Evolutionary conservation across 228 moss, liverwort and hornwort genomes (phyloP).

Genomic region (Sphagnum magellanicum): DNA sequence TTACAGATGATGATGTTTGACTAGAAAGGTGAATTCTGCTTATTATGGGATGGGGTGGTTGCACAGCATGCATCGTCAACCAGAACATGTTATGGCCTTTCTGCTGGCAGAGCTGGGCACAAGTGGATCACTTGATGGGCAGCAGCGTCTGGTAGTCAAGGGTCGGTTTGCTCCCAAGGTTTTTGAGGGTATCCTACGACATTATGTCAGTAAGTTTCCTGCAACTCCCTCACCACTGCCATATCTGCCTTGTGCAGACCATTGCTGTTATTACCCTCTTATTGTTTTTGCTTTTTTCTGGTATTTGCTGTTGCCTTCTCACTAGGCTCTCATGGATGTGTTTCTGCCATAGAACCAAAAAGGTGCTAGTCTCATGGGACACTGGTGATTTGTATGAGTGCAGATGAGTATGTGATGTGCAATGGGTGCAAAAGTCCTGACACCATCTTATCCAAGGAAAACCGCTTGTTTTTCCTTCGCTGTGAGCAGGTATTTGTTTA

Average conservation of each 20-base stretch:
- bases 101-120: slow-evolving; percentile 86
- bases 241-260: background rate
- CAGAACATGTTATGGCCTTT: slow-evolving; percentile 95
- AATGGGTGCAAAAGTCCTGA: slow-evolving; percentile 98
- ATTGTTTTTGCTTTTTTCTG: background rate
- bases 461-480: slow-evolving; percentile 88
- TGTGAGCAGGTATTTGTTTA: slow-evolving; percentile 71
- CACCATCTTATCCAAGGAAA: slow-evolving; percentile 83
- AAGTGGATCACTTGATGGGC: slow-evolving; percentile 89
- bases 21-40: background rate
- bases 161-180: slow-evolving; percentile 91
- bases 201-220: slow-evolving; percentile 80
- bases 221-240: background rate
- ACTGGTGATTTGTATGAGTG: background rate
- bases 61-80: slow-evolving; percentile 83
- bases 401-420: slow-evolving; percentile 99
- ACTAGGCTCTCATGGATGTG: no score
- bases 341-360: no score
- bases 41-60: background rate
- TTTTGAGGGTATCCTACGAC: slow-evolving; percentile 91
- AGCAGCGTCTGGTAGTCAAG: slow-evolving; percentile 89
- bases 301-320: background rate
- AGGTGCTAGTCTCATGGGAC: background rate
- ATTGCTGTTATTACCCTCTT: background rate
- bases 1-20: background rate